Percentiles rank a stretch among this genome's conserved stretches.
These are phyloP conservation scores for Serpula lacrymans DNA, from an alignment of 768 basidiomycete species.

Conservation along the genomic window DNA sequence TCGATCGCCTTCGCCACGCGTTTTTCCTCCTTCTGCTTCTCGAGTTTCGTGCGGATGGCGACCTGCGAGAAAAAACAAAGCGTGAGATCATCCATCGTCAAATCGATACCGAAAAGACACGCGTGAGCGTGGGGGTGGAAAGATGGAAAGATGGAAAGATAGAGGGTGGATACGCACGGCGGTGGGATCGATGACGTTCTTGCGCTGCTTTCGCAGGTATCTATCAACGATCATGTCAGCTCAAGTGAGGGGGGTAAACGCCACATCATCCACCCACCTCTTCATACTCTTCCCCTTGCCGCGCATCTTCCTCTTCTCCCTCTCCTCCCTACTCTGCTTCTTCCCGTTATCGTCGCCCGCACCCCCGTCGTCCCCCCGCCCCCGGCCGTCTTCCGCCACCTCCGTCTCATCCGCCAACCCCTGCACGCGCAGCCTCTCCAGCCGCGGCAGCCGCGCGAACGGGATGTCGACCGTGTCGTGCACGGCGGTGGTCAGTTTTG, in stretches of 20 bases:
- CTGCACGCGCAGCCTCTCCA: constrained; percentile 57
- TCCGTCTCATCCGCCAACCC: constrained; percentile 76
- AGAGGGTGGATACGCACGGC: constrained; percentile 40
- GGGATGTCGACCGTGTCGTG: constrained; percentile 48
- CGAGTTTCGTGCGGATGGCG: constrained; percentile 66
- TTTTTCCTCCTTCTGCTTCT: constrained; percentile 52
- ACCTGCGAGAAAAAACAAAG: constrained; percentile 27
- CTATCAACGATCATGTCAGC: constrained; percentile 22
- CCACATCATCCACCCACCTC: constrained; percentile 54
- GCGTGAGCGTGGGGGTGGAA: too few relatives aligned
- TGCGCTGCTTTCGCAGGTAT: constrained; percentile 85
- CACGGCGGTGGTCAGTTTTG: constrained; percentile 52
- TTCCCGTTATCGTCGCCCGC: constrained; percentile 30
- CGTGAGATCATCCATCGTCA: neutral
- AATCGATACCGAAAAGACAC: too few relatives aligned
- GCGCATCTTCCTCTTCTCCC: constrained; percentile 78
- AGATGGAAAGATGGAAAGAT: constrained; percentile 6
- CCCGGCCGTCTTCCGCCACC: constrained; percentile 26
- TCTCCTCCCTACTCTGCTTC: constrained; percentile 19
- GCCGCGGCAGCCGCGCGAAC: constrained; percentile 71
- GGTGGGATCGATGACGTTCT: constrained; percentile 89
- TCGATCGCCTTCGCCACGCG: constrained; percentile 30
- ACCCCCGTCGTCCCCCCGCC: constrained; percentile 39
- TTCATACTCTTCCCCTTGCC: constrained; percentile 87
- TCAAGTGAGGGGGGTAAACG: neutral